phyloP scores from a whole-genome alignment of 1,284 basidiomycete genomes.

The Trametes versicolor region DNA sequence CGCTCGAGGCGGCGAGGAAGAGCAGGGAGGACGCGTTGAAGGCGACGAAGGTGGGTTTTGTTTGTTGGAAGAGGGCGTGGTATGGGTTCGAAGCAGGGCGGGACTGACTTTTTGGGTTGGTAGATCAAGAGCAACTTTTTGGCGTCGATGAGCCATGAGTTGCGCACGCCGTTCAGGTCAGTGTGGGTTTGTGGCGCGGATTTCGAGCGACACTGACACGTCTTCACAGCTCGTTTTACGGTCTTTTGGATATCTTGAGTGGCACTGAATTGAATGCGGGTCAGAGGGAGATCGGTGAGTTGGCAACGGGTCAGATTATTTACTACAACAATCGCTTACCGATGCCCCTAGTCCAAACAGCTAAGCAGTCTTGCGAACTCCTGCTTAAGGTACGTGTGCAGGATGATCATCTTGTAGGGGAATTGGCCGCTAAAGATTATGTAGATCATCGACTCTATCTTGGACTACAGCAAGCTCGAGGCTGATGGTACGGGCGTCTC shows the following conservation, averaged over 20 bases:
- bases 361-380: constrained; percentile 77
- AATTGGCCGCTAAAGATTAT: neutral
- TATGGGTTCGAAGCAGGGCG: too few species aligned
- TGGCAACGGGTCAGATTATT: neutral
- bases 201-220: neutral
- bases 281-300: constrained; percentile 72
- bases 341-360: constrained; percentile 66
- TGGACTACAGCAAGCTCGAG: constrained; percentile 80
- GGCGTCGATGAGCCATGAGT: constrained; percentile 79
- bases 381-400: constrained; percentile 61
- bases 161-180: constrained; percentile 78
- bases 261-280: constrained; percentile 72
- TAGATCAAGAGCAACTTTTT: constrained; percentile 80
- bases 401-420: too few species aligned
- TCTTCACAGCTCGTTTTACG: constrained; percentile 71
- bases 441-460: constrained; percentile 78
- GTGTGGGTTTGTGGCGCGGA: neutral
- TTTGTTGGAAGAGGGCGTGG: too few species aligned
- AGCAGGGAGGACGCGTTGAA: constrained; percentile 77
- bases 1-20: constrained; percentile 70
- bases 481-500: constrained; percentile 59
- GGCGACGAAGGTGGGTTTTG: constrained; percentile 67
- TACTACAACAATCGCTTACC: neutral
- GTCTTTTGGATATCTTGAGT: constrained; percentile 71
- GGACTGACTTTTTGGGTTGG: neutral